phyloP scores from a whole-genome alignment of 352 stramenopile genomes.

The Pythium rishiriense region DNA sequence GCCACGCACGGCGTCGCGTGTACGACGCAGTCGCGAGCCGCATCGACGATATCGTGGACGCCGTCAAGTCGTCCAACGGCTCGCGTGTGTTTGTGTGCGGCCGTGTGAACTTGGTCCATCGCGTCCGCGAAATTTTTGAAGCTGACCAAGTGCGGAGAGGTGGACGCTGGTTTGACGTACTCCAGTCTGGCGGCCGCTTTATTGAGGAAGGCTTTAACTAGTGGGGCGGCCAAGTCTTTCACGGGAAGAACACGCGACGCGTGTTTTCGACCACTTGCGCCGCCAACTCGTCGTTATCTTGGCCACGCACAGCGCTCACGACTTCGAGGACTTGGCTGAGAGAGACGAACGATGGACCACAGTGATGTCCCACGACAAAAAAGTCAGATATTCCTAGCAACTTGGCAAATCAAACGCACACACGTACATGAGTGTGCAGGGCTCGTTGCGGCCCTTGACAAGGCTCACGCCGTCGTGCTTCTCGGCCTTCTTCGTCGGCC shows the following conservation, averaged over 20 bases:
- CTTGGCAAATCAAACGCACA: neutral
- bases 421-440: slow-evolving; percentile 94
- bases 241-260: slow-evolving; percentile 65
- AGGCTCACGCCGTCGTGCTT: slow-evolving; percentile 86
- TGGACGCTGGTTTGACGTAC: slow-evolving; percentile 17
- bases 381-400: neutral
- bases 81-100: slow-evolving; percentile 35
- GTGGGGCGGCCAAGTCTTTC: neutral
- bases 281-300: slow-evolving; percentile 50
- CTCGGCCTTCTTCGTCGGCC: slow-evolving; percentile 91
- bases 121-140: slow-evolving; percentile 28
- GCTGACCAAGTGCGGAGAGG: slow-evolving; percentile 22
- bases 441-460: slow-evolving; percentile 96
- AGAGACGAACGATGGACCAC: too few species aligned
- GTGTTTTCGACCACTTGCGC: slow-evolving; percentile 60
- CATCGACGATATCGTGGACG: slow-evolving; percentile 27
- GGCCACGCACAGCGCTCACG: slow-evolving; percentile 60
- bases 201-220: slow-evolving; percentile 29
- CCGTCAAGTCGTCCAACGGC: slow-evolving; percentile 25
- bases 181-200: slow-evolving; percentile 14
- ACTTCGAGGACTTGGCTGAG: slow-evolving; percentile 85
- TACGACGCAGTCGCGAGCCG: slow-evolving; percentile 29
- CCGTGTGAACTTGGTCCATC: slow-evolving; percentile 22
- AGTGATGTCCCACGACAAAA: neutral
- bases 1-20: slow-evolving; percentile 21